Evolutionary conservation across 2,329 filamentous ascomycete genomes (phyloP).

Genomic region (Atkinsonella texensis): DNA sequence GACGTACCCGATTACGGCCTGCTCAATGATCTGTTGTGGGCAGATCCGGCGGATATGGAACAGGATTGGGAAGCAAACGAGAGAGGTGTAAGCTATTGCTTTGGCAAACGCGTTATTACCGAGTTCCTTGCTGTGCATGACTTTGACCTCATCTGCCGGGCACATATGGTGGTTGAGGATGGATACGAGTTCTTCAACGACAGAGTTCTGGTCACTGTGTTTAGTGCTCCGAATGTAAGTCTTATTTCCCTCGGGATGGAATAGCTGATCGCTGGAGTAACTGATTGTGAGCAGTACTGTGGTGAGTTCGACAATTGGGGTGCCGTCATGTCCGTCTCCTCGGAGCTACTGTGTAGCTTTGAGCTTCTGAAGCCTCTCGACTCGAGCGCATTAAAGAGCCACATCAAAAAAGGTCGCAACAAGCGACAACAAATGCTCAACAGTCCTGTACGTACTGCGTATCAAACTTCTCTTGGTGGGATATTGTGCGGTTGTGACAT

Average conservation of each 20-base stretch:
- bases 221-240: slow-evolving; percentile 90
- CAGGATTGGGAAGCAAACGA: slow-evolving; percentile 97
- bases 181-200: slow-evolving; percentile 99
- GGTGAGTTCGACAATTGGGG: slow-evolving; percentile 99
- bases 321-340: slow-evolving; percentile 94
- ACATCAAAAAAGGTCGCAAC: slow-evolving; percentile 96
- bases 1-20: slow-evolving; percentile 96
- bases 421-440: slow-evolving; percentile 92
- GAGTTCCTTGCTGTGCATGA: slow-evolving; percentile 91
- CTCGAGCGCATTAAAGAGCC: slow-evolving; percentile 89
- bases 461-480: not conserved
- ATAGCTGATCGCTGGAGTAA: not conserved
- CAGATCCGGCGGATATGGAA: slow-evolving; percentile 95
- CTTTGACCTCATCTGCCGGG: slow-evolving; percentile 92
- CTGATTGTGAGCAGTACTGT: slow-evolving; percentile 56
- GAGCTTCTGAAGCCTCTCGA: slow-evolving; percentile 93
- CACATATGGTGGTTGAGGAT: slow-evolving; percentile 98
- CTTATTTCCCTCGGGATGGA: slow-evolving; percentile 11
- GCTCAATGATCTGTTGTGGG: slow-evolving; percentile 92
- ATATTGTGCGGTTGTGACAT: not conserved
- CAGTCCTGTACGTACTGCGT: slow-evolving; percentile 63
- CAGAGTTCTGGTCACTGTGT: slow-evolving; percentile 87
- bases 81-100: slow-evolving; percentile 93
- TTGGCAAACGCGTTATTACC: slow-evolving; percentile 95
- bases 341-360: slow-evolving; percentile 89